A percentile compares a stretch with the other conserved stretches of the same genome.
Evolutionary conservation across 2,329 filamentous ascomycete genomes (phyloP).

Genomic region (Daldinia eschscholtzii): DNA sequence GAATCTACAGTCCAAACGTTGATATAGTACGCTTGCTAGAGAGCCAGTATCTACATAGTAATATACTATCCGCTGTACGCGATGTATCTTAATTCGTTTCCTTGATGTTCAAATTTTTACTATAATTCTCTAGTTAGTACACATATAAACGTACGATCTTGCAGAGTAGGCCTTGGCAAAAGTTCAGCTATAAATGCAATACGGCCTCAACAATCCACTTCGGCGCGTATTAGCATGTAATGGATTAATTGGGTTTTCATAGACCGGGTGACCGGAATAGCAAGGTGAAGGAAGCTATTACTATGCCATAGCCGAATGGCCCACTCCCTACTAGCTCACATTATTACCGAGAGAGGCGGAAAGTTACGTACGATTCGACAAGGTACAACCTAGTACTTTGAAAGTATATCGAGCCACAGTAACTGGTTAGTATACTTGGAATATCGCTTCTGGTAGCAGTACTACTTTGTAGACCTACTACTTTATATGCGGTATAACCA

Average conservation of each 20-base stretch:
- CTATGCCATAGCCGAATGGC: not conserved
- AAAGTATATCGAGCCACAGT: not conserved
- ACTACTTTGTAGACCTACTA: too few species aligned
- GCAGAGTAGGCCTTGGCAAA: not conserved
- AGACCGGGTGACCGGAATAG: not conserved
- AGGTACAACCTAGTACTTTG: slow-evolving; percentile 8
- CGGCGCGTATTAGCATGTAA: not conserved
- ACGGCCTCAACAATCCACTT: slow-evolving; percentile 6
- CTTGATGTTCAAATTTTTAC: not conserved
- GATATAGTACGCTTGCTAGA: too few species aligned
- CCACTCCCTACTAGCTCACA: slow-evolving; percentile 1
- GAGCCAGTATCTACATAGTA: not conserved
- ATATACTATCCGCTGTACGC: not conserved
- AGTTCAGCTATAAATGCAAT: not conserved
- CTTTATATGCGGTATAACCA: not conserved
- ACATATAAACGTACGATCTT: slow-evolving; percentile 4
- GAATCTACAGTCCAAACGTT: too few species aligned
- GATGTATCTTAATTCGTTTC: not conserved
- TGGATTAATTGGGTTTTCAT: not conserved
- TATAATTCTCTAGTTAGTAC: not conserved
- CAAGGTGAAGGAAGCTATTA: not conserved
- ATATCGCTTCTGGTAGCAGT: not conserved
- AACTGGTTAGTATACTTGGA: not conserved
- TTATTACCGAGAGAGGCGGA: not conserved
- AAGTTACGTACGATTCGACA: slow-evolving; percentile 1